Conservation (phyloP, 192 early-diverging fungal species). For the Phycomyces blakesleeanus region DNA sequence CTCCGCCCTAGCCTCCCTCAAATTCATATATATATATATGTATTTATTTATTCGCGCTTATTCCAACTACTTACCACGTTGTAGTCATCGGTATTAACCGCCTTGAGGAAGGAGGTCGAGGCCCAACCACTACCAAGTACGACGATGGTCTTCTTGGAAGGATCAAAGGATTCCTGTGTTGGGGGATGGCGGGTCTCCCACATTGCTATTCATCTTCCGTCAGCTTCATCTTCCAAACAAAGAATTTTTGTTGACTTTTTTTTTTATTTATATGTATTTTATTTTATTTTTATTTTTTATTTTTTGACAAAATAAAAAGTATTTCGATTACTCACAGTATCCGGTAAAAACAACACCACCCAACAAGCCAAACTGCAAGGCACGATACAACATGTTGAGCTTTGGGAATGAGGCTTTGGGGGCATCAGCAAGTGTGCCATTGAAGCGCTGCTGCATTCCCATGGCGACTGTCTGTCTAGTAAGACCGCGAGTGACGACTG, state of each 20-base stretch:
- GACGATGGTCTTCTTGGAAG: conserved; percentile 41
- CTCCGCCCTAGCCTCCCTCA: too few species aligned
- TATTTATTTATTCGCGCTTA: too few species aligned
- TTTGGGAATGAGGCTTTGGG: conserved; percentile 1
- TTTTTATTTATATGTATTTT: too few species aligned
- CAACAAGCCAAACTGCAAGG: conserved; percentile 8
- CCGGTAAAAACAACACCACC: conserved; percentile 16
- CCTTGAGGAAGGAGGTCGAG: conserved; percentile 37
- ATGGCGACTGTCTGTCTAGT: too few species aligned
- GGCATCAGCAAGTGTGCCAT: background rate
- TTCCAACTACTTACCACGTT: conserved; percentile 41
- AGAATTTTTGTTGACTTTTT: too few species aligned
- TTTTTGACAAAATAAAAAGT: background rate
- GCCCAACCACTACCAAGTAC: conserved; percentile 42
- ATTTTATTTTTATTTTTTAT: background rate
- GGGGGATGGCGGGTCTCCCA: conserved; percentile 2
- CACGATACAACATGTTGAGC: conserved; percentile 12
- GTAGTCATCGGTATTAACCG: conserved; percentile 37
- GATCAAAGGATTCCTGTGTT: conserved; percentile 28
- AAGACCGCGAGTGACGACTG: conserved; percentile 1
- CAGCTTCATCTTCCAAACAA: background rate
- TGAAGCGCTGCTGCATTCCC: too few species aligned
- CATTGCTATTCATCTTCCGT: conserved; percentile 11
- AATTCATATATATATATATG: too few species aligned
- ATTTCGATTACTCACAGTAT: conserved; percentile 16